Evolutionary conservation across 305 asterid genomes (phyloP), one percentile per base, ranked within the genome.

Genomic region (Fraxinus sp.): DNA sequence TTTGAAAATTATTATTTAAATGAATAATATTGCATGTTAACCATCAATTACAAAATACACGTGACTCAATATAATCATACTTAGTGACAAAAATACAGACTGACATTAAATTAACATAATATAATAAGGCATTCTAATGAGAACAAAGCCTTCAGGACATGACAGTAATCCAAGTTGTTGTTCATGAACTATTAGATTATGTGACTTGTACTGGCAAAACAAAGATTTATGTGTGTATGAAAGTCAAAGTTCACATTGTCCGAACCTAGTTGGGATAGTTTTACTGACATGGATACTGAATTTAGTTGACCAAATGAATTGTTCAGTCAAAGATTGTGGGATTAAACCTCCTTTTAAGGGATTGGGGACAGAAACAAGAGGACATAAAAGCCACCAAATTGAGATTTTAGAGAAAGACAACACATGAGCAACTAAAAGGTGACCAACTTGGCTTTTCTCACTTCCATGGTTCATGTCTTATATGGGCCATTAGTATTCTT

Each of bases 201-300:
- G 20, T 70, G 70, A 55, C 20, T 39, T 33, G 64, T 36, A 32
- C 66, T 22, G 74, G 76, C 46, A 74, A 73, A 72, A 68, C 83
- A 83, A 76, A 86, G 82, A 57, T 70, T 86, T 74, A 1, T 77
- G 41, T 78, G 87, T 87, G 26, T 52, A 66, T 86, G 90, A 87
- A 91, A 89, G 93, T 93, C 94, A 90, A 92, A 84, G 88, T 88
- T 88, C 86, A 88, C 84, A 88, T 91, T 89, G 95, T 91, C 90
- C 86, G 93, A 93, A 87, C 97, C 95, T 85, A 92, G 86, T 88
- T 87, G 90, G 90, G 91, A 83, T 77, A 81, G 79, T 86, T 18
- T 87, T 62, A 82, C 85, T 88, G 91, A 89, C 88, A 91, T 57
- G 35, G 86, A 85, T 73, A 84, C 88, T 85, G 80, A 83, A 77